Evolutionary conservation across 116 monocot species (phyloP).

Genomic region (Phalaenopsis hybrid): DNA sequence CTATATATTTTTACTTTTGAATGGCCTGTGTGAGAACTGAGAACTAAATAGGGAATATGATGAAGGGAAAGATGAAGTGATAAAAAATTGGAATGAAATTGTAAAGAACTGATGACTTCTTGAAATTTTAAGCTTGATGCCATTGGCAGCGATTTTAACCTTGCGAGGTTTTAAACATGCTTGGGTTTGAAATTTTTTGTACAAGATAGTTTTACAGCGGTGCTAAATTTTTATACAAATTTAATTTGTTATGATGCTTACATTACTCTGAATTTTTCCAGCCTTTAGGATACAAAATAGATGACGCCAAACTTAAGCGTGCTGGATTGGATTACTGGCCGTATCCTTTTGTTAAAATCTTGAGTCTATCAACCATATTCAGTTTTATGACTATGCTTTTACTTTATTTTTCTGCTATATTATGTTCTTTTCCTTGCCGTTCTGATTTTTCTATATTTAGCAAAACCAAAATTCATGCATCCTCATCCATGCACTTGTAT

Average conservation of each 20-base stretch:
- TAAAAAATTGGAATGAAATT: too few species aligned
- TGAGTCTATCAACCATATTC: too few species aligned
- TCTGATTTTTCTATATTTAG: background rate
- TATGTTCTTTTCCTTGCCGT: background rate
- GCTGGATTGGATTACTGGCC: conserved; percentile 99
- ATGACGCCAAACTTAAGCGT: conserved; percentile 90
- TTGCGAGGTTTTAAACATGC: too few species aligned
- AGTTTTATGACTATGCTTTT: too few species aligned
- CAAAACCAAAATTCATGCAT: background rate
- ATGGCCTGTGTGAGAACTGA: too few species aligned
- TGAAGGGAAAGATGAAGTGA: too few species aligned
- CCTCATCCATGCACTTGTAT: background rate
- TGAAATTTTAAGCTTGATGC: too few species aligned
- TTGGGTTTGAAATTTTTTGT: too few species aligned
- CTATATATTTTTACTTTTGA: too few species aligned
- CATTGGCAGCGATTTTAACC: too few species aligned
- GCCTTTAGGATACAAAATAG: conserved; percentile 89
- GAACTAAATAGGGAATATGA: too few species aligned
- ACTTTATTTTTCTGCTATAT: background rate
- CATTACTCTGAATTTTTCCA: conserved; percentile 23
- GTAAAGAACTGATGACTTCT: too few species aligned
- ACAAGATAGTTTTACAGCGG: background rate
- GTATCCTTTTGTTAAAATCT: conserved; percentile 50
- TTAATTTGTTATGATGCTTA: conserved; percentile 8
- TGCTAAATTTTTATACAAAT: background rate